Percentiles rank a stretch among this genome's conserved stretches.
Evolutionary conservation across 1,139 yeast species (phyloP).

Genomic region (Yamadazyma songkhlaensis): DNA sequence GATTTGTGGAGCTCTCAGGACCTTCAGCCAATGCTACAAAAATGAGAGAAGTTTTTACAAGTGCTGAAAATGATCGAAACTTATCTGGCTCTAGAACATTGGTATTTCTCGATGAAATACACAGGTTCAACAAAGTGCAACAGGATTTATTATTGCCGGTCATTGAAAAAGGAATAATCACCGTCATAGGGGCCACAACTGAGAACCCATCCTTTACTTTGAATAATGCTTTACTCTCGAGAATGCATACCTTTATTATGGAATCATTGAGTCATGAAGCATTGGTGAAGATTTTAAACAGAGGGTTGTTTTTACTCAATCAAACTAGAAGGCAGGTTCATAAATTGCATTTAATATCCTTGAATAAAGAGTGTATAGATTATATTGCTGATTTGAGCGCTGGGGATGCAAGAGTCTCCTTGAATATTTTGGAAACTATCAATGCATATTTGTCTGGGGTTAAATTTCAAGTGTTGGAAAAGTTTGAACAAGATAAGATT

Average conservation of each 20-base stretch:
- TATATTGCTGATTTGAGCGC: slow-evolving; percentile 76
- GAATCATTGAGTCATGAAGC: slow-evolving; percentile 59
- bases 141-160: slow-evolving; percentile 82
- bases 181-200: slow-evolving; percentile 91
- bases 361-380: slow-evolving; percentile 56
- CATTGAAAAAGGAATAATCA: slow-evolving; percentile 64
- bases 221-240: slow-evolving; percentile 81
- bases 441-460: slow-evolving; percentile 42
- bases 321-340: slow-evolving; percentile 45
- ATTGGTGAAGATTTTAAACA: slow-evolving; percentile 53
- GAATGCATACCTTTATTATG: slow-evolving; percentile 85
- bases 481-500: slow-evolving; percentile 17
- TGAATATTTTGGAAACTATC: slow-evolving; percentile 64
- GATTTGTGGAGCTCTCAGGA: slow-evolving; percentile 83
- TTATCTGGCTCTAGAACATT: slow-evolving; percentile 71
- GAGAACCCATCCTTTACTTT: slow-evolving; percentile 94
- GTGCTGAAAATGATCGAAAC: slow-evolving; percentile 65
- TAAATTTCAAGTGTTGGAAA: slow-evolving; percentile 21
- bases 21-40: slow-evolving; percentile 73
- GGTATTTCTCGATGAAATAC: slow-evolving; percentile 89
- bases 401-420: slow-evolving; percentile 86
- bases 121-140: slow-evolving; percentile 83
- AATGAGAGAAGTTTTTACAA: slow-evolving; percentile 68
- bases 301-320: slow-evolving; percentile 64
- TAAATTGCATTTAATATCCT: slow-evolving; percentile 44